These are phyloP conservation scores for Solanum corneliomulleri DNA, from an alignment of 257 asterid genomes.

Conservation along the genomic window DNA sequence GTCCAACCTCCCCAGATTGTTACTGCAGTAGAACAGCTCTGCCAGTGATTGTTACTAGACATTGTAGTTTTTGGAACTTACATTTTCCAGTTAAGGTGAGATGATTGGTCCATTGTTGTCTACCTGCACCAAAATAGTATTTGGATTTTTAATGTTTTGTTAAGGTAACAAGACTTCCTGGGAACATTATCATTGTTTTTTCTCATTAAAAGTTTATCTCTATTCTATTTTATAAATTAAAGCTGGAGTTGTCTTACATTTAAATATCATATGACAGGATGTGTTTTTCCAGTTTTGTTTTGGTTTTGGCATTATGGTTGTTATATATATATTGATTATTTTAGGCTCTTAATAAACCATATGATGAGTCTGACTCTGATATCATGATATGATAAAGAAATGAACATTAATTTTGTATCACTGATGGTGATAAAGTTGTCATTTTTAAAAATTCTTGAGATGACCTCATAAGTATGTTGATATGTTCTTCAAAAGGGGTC, in stretches of 20 bases:
- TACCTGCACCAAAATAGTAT: not conserved
- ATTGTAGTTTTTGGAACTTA: not conserved
- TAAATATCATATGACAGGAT: not conserved
- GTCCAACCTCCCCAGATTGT: conserved; percentile 84
- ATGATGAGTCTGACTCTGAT: not conserved
- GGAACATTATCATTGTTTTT: not conserved
- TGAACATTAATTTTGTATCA: not conserved
- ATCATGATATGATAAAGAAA: not conserved
- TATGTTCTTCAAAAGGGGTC: not conserved
- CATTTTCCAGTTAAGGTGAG: not conserved
- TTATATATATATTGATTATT: too few species aligned
- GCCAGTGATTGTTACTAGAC: conserved; percentile 17
- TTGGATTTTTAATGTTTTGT: not conserved
- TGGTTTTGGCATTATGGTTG: not conserved
- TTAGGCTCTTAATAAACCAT: not conserved
- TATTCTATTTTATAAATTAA: not conserved
- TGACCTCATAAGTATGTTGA: not conserved
- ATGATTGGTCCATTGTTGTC: not conserved
- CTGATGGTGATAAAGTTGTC: not conserved
- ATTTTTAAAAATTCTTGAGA: not conserved
- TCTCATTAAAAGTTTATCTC: not conserved
- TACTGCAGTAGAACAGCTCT: conserved; percentile 74
- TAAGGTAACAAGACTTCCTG: not conserved
- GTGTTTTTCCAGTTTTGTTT: not conserved
- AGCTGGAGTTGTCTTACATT: not conserved